These are phyloP conservation scores for Geranium rotundifolium DNA, from an alignment of 345 rosid genomes.

Conservation along the genomic window DNA sequence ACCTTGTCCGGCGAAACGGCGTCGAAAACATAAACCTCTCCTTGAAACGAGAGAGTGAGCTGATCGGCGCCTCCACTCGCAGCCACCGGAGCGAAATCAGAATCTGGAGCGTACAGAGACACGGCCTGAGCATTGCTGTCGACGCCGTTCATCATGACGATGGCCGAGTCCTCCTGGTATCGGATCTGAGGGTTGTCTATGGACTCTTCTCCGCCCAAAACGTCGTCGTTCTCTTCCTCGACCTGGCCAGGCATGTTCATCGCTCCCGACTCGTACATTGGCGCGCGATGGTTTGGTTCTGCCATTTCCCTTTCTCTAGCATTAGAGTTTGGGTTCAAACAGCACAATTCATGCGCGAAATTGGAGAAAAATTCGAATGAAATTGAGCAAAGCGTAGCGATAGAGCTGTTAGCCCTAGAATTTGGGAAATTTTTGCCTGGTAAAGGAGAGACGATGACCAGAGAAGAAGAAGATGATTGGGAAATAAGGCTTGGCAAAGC, in stretches of 20 bases:
- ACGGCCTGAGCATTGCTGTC: slow-evolving; percentile 14
- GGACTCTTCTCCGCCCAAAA: slow-evolving; percentile 22
- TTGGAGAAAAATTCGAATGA: no score
- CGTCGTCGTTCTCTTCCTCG: slow-evolving; percentile 16
- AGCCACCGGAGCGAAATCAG: slow-evolving; percentile 9
- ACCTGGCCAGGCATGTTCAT: slow-evolving; percentile 13
- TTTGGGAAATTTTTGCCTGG: neutral
- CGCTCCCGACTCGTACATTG: slow-evolving; percentile 13
- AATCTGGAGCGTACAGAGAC: slow-evolving; percentile 10
- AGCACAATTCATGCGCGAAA: neutral
- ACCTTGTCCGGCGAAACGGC: slow-evolving; percentile 41
- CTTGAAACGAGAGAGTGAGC: slow-evolving; percentile 39
- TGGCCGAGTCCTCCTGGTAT: slow-evolving; percentile 15
- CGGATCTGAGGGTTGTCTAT: slow-evolving; percentile 19
- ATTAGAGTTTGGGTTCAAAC: neutral
- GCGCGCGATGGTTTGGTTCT: slow-evolving; percentile 11
- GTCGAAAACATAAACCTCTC: slow-evolving; percentile 40
- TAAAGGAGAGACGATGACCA: neutral
- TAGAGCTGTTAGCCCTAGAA: neutral
- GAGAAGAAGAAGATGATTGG: neutral
- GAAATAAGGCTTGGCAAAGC: neutral
- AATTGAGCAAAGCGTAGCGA: neutral
- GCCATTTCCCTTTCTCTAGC: slow-evolving; percentile 13
- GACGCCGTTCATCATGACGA: slow-evolving; percentile 5
- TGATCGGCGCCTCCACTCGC: slow-evolving; percentile 20